A percentile compares a stretch with the other conserved stretches of the same genome.
These are phyloP conservation scores for Boletellus ananas DNA, from an alignment of 768 basidiomycete genomes.

Conservation along the genomic window DNA sequence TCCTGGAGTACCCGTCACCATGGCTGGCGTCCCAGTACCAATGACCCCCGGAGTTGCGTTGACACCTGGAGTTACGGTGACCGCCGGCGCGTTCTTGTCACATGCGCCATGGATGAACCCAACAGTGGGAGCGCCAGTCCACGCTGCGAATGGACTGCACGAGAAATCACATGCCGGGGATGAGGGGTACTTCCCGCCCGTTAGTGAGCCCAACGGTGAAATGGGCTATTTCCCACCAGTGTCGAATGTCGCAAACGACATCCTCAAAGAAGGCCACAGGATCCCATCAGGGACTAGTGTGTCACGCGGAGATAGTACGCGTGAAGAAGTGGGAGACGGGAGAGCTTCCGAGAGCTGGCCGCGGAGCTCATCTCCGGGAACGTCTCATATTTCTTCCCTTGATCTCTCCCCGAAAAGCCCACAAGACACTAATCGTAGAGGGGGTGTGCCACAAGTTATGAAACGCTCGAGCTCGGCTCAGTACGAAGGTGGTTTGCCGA, in stretches of 20 bases:
- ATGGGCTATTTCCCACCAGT: conserved; percentile 44
- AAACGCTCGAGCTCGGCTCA: conserved; percentile 30
- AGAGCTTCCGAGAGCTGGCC: conserved; percentile 4
- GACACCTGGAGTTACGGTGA: conserved; percentile 67
- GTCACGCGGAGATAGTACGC: neutral
- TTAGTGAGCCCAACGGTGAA: conserved; percentile 20
- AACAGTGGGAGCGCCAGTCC: conserved; percentile 60
- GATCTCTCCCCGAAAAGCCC: conserved; percentile 5
- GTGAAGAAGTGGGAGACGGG: conserved; percentile 1
- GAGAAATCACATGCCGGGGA: conserved; percentile 10
- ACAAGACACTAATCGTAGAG: conserved; percentile 17
- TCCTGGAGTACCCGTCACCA: conserved; percentile 14
- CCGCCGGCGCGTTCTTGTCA: conserved; percentile 71
- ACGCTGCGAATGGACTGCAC: conserved; percentile 17
- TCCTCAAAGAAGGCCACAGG: conserved; percentile 28
- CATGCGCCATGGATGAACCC: conserved; percentile 54
- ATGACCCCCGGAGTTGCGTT: conserved; percentile 30
- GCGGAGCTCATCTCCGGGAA: conserved; percentile 6
- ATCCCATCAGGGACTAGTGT: neutral
- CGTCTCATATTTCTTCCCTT: conserved; percentile 6
- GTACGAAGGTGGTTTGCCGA: conserved; percentile 24
- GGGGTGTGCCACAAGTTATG: conserved; percentile 17
- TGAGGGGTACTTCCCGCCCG: conserved; percentile 44
- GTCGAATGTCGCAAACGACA: conserved; percentile 34
- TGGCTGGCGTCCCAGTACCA: conserved; percentile 21